Evolutionary conservation across 345 rosid genomes (phyloP), one percentile per base, ranked within the genome.

Genomic region (Brassica cretica): DNA sequence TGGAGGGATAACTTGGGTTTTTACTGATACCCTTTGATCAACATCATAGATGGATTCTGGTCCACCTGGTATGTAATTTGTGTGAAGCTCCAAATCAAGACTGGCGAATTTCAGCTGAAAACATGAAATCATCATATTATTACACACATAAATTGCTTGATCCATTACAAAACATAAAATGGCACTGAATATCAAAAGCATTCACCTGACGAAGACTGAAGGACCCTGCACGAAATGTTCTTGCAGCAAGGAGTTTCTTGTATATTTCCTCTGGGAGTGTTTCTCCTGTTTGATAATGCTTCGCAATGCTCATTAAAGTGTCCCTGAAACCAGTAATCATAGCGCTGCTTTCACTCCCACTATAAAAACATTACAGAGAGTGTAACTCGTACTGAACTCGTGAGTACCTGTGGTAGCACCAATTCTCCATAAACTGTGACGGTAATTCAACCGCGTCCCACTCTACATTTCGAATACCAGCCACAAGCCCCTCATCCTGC

Each of bases 371-470:
- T 49, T 49, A n/a, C 18, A 49, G n/a, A 49, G 56, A 49, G 7
- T 14, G 56, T n/a, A 49, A 49, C 8, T 49, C 7, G 18, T 49
- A 49, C n/a, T 49, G 18, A 49, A 49, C 56, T 49, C 56, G 18
- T 1, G 6, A 35, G 27, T 75, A 94, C 98, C 95, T 89, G 83
- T 91, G 98, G 84, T 92, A 94, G 86, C 98, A 94, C 98, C 98
- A 94, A 81, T 94, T 94, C 82, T 94, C 97, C 98, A 94, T 94
- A 82, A 94, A 94, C 75, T 94, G 98, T 11, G 98, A 94, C 46
- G 97, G 97, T 80, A 94, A 82, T 81, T 94, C 98, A 79, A 94
- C 93, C 67, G 98, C 98, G 84, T 94, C 98, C 98, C 97, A 92
- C 81, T 94, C 97, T 24, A 94, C 83, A 72, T 92, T 93, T 29